Percentiles rank a stretch among this genome's conserved stretches.
Conservation (phyloP, 129 eudicot species). For the Lactuca sativa region DNA sequence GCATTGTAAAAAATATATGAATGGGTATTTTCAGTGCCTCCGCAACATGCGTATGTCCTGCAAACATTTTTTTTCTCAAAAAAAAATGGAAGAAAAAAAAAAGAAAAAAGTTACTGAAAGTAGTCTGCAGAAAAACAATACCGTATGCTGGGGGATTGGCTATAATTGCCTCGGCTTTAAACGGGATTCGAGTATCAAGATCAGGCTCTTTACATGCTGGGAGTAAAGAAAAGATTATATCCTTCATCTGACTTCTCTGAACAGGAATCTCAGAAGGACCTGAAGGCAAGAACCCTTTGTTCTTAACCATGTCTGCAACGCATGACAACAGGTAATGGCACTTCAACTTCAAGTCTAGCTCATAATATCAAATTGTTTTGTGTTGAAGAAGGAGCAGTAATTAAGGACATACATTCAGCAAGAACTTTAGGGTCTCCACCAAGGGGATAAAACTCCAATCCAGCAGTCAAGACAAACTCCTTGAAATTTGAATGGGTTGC, state of each 20-base stretch:
- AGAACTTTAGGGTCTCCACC: conserved; percentile 99
- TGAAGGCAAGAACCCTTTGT: conserved; percentile 98
- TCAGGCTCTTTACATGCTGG: conserved; percentile 98
- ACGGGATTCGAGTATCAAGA: conserved; percentile 76
- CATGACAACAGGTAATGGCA: conserved; percentile 1
- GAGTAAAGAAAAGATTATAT: conserved; percentile 74
- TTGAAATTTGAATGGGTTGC: conserved; percentile 97
- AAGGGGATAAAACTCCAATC: conserved; percentile 97
- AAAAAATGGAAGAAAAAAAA: not conserved
- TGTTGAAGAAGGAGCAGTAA: conserved; percentile 11
- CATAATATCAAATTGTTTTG: not conserved
- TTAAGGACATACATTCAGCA: conserved; percentile 79
- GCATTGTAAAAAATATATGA: conserved; percentile 97
- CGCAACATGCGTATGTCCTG: conserved; percentile 99
- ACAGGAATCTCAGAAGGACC: conserved; percentile 97
- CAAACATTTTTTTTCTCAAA: conserved; percentile 15
- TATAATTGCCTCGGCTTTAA: conserved; percentile 92
- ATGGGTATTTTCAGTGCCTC: conserved; percentile 89
- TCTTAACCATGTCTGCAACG: conserved; percentile 96
- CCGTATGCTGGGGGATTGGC: conserved; percentile 99
- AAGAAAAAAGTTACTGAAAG: not conserved
- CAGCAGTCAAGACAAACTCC: conserved; percentile 92
- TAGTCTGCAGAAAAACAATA: conserved; percentile 24
- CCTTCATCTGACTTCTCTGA: conserved; percentile 92
- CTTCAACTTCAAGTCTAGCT: not conserved